These are phyloP conservation scores for Leptographium galeiforme DNA, from an alignment of 2,329 filamentous ascomycete genomes.

Conservation along the genomic window DNA sequence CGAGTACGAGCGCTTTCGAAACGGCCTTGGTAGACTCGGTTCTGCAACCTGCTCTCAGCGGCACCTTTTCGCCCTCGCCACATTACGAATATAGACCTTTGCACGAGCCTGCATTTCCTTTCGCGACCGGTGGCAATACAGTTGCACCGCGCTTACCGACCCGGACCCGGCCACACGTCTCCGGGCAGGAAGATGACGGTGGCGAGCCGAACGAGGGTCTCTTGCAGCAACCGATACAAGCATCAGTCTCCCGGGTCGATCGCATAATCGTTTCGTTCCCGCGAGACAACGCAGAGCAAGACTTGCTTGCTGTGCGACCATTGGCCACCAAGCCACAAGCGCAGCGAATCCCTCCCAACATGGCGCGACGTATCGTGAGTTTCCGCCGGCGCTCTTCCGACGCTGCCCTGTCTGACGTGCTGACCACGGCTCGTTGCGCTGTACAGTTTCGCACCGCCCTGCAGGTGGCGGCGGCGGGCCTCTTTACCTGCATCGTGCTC, in stretches of 20 bases:
- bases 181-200: not conserved
- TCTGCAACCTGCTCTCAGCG: too few species aligned
- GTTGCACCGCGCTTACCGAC: not conserved
- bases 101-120: too few species aligned
- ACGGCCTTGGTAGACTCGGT: too few species aligned
- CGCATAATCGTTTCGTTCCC: not conserved
- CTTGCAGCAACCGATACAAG: not conserved
- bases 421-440: not conserved
- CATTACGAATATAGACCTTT: too few species aligned
- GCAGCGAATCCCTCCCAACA: conserved; percentile 1
- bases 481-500: conserved; percentile 56
- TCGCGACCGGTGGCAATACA: too few species aligned
- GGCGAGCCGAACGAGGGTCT: not conserved
- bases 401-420: not conserved
- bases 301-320: not conserved
- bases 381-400: not conserved
- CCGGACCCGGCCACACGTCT: not conserved
- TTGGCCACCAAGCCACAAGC: not conserved
- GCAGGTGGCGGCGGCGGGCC: conserved; percentile 56
- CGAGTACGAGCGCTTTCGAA: too few species aligned
- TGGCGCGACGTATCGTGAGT: conserved; percentile 20
- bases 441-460: conserved; percentile 51
- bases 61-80: too few species aligned
- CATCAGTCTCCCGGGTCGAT: not conserved
- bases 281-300: not conserved